Evolutionary conservation across 768 basidiomycete genomes (phyloP), one percentile per base, ranked within the genome.

Genomic region (Lyophyllum semitale): DNA sequence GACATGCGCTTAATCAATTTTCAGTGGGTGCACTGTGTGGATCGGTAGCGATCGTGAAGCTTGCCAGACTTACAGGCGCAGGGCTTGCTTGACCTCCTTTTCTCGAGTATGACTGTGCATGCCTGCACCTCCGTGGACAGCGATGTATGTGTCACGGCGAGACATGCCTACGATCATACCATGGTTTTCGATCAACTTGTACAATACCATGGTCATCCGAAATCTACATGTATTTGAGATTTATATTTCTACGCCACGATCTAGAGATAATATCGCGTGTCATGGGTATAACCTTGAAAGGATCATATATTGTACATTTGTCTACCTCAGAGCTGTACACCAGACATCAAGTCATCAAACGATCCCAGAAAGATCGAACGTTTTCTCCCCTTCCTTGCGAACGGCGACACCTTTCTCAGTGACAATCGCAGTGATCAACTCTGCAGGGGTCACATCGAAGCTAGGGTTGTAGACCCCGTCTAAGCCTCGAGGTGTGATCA

Each of bases 361-460:
- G 38, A 91, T 77, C 8, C 67, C 68, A 45, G 78, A 74, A 25
- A 95, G 76, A 65, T 95, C 88, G 63, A 93, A 91, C 23, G 56
- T 65, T 2, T 66, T 68, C 55, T 78, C 74, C 22, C 87, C 86
- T 7, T 80, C 80, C 54, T 73, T 73, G 64, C 87, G 88, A 54
- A 88, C 83, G 3, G 92, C 93, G 29, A 97, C 93, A 7, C 96
- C 95, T 62, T 90, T 93, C 75, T 98, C 96, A 2, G 95, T 98
- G 12, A 95, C 94, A 48, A 98, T 90, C 27, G 91, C 92, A n/a
- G 87, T 91, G 59, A 98, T 97, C 40, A 98, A 75, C 55, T 91
- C 88, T 2, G 95, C 93, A 0, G 95, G 95, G 0, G 96, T 98
- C 15, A 98, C 94, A 67, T 98, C 96, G 71, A 98, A 98, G 59